Evolutionary conservation across 805 yeast species (phyloP), one percentile per base, ranked within the genome.

Genomic region (Wickerhamiella lipophila): DNA sequence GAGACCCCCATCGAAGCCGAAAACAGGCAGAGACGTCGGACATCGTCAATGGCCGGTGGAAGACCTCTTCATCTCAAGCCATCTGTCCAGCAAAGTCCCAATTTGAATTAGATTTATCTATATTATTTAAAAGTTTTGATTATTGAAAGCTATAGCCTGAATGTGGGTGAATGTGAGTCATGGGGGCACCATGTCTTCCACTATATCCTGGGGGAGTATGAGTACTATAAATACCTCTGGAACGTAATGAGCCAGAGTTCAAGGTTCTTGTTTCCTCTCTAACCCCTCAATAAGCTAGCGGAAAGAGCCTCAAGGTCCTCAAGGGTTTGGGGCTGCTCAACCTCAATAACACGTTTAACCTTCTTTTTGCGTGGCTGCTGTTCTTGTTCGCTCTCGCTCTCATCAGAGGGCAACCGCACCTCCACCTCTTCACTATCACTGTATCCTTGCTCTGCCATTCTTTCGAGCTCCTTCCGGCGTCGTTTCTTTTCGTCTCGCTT

Each of bases 401-500:
- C 52, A 7, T 44, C 52, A 7, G 53, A 42, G 1, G 56, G 58
- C 13, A 54, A 47, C 7, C 54, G 49, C 22, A 53, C 52, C 26
- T 48, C 41, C n/a, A 32, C 39, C 1, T 26, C 49, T 8, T n/a
- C 49, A 3, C 22, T 41, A 29, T 48, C 32, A 44, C 52, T 16
- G 40, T 11, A 3, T 11, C 57, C 60, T 42, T 54, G 62, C 22
- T 53, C 65, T 35, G 65, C 76, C 50, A 73, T 79, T 61, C 78
- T 75, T 66, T 84, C 89, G 15, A 76, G 68, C 62, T 89, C 97
- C 65, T 81, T 78, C 61, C 95, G 76, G 65, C 79, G 78, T 62
- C 96, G 76, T 68, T 87, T 88, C 79, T 85, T 88, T 54, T 88
- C 97, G 49, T 74, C 78, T 56, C 78, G 77, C 69, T 87, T 89